Percentiles rank a stretch among this genome's conserved stretches.
phyloP scores from a whole-genome alignment of 2,329 filamentous ascomycete genomes.

The Colletotrichum ledebouriae region DNA sequence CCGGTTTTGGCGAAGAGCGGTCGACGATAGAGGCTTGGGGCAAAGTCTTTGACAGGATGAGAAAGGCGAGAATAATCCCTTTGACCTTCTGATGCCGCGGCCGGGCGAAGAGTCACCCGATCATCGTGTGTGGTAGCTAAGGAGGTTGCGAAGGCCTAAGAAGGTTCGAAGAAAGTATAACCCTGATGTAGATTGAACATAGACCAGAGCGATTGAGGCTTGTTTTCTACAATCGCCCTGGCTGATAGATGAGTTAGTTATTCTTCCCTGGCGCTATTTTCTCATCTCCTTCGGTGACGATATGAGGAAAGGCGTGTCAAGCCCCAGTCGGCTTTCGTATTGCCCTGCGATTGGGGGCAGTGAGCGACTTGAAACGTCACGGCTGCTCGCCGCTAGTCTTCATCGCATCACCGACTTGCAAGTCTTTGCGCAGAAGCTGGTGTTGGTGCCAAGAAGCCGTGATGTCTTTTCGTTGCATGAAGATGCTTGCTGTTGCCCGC shows the following conservation, averaged over 20 bases:
- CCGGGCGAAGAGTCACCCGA: conserved; percentile 53
- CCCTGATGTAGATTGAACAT: too few relatives aligned
- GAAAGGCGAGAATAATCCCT: conserved; percentile 56
- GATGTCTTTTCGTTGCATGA: conserved; percentile 10
- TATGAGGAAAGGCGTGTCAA: not conserved
- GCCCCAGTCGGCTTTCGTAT: not conserved
- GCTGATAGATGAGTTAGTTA: conserved; percentile 47
- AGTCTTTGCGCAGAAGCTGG: not conserved
- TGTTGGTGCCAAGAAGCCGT: conserved; percentile 12
- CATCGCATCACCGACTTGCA: not conserved
- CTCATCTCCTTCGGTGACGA: not conserved
- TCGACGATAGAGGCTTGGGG: conserved; percentile 55
- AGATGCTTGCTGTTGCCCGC: not conserved
- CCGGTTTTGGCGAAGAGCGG: conserved; percentile 57
- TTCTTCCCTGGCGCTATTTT: conserved; percentile 9
- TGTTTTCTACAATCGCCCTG: conserved; percentile 50
- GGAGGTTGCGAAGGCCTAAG: too few relatives aligned
- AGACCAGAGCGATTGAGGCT: too few relatives aligned
- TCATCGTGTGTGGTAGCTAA: conserved; percentile 54
- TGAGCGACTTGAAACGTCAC: not conserved
- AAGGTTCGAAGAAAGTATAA: conserved; percentile 48
- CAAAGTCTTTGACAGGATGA: conserved; percentile 59
- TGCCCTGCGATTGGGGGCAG: not conserved
- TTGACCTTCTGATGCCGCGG: conserved; percentile 50
- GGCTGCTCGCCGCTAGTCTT: not conserved